phyloP scores from a whole-genome alignment of 768 basidiomycete species.

The Lactifluus piperatus region DNA sequence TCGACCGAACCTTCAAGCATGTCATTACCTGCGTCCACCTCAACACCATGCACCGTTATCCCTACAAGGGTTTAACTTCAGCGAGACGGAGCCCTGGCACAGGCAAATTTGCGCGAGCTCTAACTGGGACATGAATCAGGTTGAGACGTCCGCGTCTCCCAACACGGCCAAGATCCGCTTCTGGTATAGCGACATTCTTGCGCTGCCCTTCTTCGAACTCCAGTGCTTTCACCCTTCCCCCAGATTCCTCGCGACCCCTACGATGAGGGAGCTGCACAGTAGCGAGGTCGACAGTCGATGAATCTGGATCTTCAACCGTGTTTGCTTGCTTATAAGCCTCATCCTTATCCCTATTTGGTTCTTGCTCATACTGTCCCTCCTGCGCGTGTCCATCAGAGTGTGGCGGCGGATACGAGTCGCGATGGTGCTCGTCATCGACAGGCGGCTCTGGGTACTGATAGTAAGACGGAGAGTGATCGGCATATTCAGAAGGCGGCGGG shows the following conservation, averaged over 20 bases:
- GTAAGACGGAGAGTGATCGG: too few species aligned
- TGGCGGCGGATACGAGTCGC: neutral
- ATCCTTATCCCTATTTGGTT: neutral
- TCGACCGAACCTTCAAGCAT: too few species aligned
- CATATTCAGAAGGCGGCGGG: neutral
- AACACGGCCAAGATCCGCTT: constrained; percentile 33
- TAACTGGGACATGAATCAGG: neutral
- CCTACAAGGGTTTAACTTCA: too few species aligned
- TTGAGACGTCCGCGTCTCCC: neutral
- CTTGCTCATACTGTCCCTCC: neutral
- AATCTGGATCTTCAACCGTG: neutral
- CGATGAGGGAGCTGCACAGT: neutral
- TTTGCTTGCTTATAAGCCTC: neutral
- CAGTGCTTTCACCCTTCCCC: neutral
- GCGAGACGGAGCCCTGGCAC: too few species aligned
- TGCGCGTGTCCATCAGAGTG: neutral
- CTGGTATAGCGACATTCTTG: constrained; percentile 41
- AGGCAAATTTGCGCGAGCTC: too few species aligned
- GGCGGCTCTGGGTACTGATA: neutral
- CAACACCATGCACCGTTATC: too few species aligned
- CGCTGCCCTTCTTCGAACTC: neutral
- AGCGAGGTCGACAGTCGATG: constrained; percentile 4
- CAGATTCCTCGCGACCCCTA: neutral
- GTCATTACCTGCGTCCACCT: too few species aligned
- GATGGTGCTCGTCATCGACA: neutral